Base-by-base conservation (phyloP, 1,139 yeast genomes). In the Geotrichum citri-aurantii region DNA sequence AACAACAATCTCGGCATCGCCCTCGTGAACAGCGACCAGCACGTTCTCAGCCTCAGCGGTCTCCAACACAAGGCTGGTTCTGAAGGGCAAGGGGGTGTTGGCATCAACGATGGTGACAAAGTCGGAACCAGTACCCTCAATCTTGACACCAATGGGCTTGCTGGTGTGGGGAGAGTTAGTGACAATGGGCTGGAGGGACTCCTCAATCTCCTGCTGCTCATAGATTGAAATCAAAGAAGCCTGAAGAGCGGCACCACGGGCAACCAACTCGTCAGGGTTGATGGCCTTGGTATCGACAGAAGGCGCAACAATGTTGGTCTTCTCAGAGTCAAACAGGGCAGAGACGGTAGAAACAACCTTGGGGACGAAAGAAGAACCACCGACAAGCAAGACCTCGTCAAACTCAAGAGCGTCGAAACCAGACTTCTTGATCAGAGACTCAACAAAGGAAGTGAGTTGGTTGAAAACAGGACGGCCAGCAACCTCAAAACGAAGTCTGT, bases 181-280 rank as follows among this genome's bases (percentile, higher is more conserved):
- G 62, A 92, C 89, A 61, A 88, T 82, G 52, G 97, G 95, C 74
- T 88, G 88, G 67, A 86, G 79, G 62, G 96, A 86, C 75, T 91
- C 96, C 58, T 80, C 78, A 68, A 93, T 81, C 76, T 92, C 98
- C 58, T 88, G 95, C 61, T 81, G 89, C 70, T 92, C 98, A 68
- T 86, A 90, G 58, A 84, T 79, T 68, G 89, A 88, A 65, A 92
- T 81, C 72, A 95, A 79, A 49, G 96, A 84, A 56, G 97, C 99
- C 80, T 95, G 99, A 72, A 93, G 81, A 62, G 99, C 97, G 63
- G 97, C 96, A 77, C 99, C 99, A 72, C 96, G 87, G 65, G 96
- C 86, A 65, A 87, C 80, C 70, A 91, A 81, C 77, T 95, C 99
- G 69, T 89, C 84, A 63, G 99, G 97, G 78, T 87, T 84, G 62